Evolutionary conservation across 169 alveolate genomes (phyloP).

Genomic region (Eimeria falciformis): DNA sequence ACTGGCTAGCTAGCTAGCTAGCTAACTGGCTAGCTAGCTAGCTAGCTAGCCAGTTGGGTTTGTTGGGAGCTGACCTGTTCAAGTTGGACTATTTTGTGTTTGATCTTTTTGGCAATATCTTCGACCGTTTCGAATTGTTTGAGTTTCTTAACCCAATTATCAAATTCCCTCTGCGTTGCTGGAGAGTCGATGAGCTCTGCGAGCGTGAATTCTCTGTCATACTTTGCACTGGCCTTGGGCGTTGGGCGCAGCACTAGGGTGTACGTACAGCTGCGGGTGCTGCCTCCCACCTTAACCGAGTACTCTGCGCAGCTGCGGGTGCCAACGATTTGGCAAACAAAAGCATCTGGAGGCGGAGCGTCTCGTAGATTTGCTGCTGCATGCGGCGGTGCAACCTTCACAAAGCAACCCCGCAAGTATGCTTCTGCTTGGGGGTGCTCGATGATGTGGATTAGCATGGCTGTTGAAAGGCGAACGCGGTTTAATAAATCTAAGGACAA

Average conservation of each 20-base stretch:
- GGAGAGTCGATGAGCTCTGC: slow-evolving; percentile 27
- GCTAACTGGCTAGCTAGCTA: neutral
- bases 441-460: slow-evolving; percentile 16
- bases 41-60: neutral
- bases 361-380: neutral
- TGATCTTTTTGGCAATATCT: neutral
- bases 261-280: neutral
- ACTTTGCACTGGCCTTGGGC: slow-evolving; percentile 28
- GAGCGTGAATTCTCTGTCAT: slow-evolving; percentile 40
- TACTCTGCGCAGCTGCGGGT: neutral
- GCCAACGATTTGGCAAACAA: slow-evolving; percentile 47
- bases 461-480: slow-evolving; percentile 31
- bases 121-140: slow-evolving; percentile 32
- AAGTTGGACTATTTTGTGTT: neutral
- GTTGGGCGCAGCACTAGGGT: neutral
- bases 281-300: neutral
- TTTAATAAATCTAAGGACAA: slow-evolving; percentile 26
- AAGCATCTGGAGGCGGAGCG: neutral
- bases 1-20: slow-evolving; percentile 14
- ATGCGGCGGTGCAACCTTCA: slow-evolving; percentile 42
- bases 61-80: neutral
- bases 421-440: slow-evolving; percentile 68
- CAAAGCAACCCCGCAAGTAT: slow-evolving; percentile 48
- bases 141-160: slow-evolving; percentile 22
- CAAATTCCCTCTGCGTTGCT: slow-evolving; percentile 19